Base-by-base conservation (phyloP, 352 stramenopile species). In the Globisporangium alternatum region DNA sequence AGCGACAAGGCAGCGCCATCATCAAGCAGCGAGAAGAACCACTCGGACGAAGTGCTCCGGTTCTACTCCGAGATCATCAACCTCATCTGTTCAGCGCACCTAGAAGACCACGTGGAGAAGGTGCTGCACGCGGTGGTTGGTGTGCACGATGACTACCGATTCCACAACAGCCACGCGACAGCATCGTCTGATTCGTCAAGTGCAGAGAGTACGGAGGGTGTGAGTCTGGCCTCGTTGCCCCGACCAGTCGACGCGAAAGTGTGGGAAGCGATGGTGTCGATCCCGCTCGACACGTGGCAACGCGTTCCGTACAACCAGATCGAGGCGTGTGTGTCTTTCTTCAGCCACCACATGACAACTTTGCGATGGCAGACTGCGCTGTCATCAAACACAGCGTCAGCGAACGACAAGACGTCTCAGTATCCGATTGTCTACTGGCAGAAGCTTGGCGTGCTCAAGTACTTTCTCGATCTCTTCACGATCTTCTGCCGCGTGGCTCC, bases 101-200 rank as follows among this genome's bases (percentile, higher is more conserved):
- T 96, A 7, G 83, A 83, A 56, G 88, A 96, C 45, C 88, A 96
- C 61, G 67, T 88, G 3, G 88, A 96, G 66, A 92, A 91, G 57
- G 76, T 95, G 33, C 64, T 96, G 0, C 85, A 92, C 57, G 80
- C 86, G 25, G 52, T 96, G 8, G 86, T 95, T 49, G 88, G 86
- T 1, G 76, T 93, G 1, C 81, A 95, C 15, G 83, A 93, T 31
- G 83, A 93, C 55, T 94, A 95, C 39, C 81, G 82, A 28, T 92
- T 92, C 60, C 75, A 83, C 61, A 79, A 48, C 53, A 62, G 37
- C 8, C 54, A 61, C 37, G 15, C 67, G 48, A 68, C 28, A 52
- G 62, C 17, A 72, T 59, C 56, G 41, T 51, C 59, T 62, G 62
- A n/a, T 56, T 31, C 28, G 56, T 25, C 61, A 31, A 45, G 51